Conservation (phyloP, 208 protist species). For the Leishmania turanica region DNA sequence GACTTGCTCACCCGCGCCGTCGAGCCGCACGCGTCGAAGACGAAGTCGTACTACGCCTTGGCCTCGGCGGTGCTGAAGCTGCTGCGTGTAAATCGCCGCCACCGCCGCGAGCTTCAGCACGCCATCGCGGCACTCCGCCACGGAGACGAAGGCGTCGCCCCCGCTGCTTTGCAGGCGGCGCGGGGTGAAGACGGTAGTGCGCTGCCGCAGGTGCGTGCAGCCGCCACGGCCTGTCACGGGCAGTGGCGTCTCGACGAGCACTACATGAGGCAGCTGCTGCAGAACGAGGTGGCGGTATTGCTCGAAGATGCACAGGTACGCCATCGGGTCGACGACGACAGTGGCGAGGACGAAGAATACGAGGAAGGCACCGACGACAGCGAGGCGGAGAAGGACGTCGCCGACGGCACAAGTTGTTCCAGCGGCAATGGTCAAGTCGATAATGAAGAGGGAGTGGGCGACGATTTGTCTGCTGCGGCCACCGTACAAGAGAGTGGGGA, state of each 20-base stretch:
- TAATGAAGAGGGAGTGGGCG: conserved; percentile 11
- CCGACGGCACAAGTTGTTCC: neutral
- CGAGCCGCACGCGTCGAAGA: conserved; percentile 54
- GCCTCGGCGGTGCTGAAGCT: conserved; percentile 71
- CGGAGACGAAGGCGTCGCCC: neutral
- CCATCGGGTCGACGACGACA: conserved; percentile 10
- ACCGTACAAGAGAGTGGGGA: neutral
- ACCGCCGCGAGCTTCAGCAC: conserved; percentile 19
- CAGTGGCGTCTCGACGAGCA: conserved; percentile 48
- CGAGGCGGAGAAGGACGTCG: neutral
- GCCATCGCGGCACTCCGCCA: conserved; percentile 14
- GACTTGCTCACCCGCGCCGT: conserved; percentile 64
- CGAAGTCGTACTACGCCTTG: conserved; percentile 64
- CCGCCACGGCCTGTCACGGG: conserved; percentile 27
- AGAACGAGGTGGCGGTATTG: conserved; percentile 36
- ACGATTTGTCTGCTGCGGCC: neutral
- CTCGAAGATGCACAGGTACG: conserved; percentile 12
- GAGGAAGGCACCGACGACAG: conserved; percentile 2
- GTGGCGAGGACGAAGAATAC: conserved; percentile 29
- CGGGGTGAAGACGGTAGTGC: neutral
- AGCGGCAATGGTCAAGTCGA: conserved; percentile 5
- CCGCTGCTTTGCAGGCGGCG: neutral
- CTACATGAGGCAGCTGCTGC: conserved; percentile 53
- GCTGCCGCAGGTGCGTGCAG: conserved; percentile 2
- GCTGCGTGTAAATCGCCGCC: conserved; percentile 39